Evolutionary conservation across 345 rosid species (phyloP).

Genomic region (Raphanus raphanistrum): DNA sequence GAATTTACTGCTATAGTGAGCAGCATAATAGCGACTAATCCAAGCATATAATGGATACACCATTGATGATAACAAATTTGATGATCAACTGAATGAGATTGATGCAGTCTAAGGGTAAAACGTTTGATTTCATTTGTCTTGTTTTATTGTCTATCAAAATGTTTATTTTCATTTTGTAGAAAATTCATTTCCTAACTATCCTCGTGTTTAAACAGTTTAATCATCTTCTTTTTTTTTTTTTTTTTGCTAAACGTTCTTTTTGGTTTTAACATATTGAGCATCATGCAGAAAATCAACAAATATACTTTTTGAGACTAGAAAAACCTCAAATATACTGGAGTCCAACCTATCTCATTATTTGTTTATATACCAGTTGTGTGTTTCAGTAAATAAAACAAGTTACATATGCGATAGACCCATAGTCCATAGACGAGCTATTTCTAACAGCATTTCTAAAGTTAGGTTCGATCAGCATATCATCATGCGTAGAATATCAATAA

Average conservation of each 20-base stretch:
- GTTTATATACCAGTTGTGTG: background rate
- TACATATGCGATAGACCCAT: background rate
- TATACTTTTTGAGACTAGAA: background rate
- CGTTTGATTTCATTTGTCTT: no score
- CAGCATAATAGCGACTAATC: background rate
- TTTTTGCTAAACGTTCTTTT: no score
- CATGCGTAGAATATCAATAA: background rate
- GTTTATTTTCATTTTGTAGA: no score
- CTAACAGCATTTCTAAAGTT: background rate
- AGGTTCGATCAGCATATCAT: background rate
- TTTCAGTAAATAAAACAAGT: background rate
- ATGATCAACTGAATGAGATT: background rate
- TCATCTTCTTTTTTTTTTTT: background rate
- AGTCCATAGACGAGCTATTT: slow-evolving; percentile 1
- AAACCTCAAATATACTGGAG: background rate
- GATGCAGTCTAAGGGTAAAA: background rate
- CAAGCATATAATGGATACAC: background rate
- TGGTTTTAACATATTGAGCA: background rate
- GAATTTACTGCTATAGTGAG: background rate
- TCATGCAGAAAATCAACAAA: background rate
- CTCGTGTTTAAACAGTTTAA: background rate
- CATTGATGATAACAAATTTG: background rate
- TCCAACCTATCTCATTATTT: background rate
- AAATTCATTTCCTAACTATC: background rate
- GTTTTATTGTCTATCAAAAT: no score